A percentile compares a stretch with the other conserved stretches of the same genome.
Evolutionary conservation across 2,329 filamentous ascomycete genomes (phyloP).

Genomic region (Colletotrichum higginsianum): DNA sequence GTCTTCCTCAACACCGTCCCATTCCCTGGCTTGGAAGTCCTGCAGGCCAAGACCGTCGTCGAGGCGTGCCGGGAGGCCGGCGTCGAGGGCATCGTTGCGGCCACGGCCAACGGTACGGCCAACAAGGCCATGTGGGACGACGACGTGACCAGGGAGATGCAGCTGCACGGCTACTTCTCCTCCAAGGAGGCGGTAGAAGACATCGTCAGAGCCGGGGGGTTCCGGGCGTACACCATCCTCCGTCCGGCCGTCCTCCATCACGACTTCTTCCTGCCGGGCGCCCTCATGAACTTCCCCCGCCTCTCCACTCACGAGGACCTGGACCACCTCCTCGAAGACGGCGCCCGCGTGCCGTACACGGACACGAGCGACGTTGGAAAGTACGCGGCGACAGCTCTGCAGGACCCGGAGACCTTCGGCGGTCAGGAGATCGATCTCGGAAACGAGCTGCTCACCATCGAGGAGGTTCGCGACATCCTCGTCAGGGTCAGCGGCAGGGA

Average conservation of each 20-base stretch:
- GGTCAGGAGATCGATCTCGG: constrained; percentile 51
- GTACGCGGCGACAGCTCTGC: constrained; percentile 52
- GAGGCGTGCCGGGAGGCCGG: constrained; percentile 52
- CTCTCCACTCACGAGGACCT: constrained; percentile 49
- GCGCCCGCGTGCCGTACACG: constrained; percentile 47
- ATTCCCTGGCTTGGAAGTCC: constrained; percentile 47
- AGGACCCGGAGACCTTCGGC: constrained; percentile 49
- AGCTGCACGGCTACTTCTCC: constrained; percentile 51
- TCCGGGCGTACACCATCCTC: constrained; percentile 53
- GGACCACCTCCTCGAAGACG: constrained; percentile 45
- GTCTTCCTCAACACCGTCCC: constrained; percentile 50
- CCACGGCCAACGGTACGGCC: constrained; percentile 46
- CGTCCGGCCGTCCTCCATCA: constrained; percentile 50
- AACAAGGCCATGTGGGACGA: constrained; percentile 47
- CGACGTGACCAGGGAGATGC: constrained; percentile 13
- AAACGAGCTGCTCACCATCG: constrained; percentile 48
- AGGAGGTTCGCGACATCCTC: constrained; percentile 50
- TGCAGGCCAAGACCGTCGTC: constrained; percentile 51
- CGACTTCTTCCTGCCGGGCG: constrained; percentile 48
- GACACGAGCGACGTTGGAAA: constrained; percentile 51
- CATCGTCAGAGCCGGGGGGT: constrained; percentile 47
- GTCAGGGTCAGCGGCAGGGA: constrained; percentile 50
- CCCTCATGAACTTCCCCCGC: constrained; percentile 47
- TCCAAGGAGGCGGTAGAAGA: constrained; percentile 57
- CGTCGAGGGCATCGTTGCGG: constrained; percentile 48